Base-by-base conservation (phyloP, 768 basidiomycete genomes). In the Tylopilus felleus region DNA sequence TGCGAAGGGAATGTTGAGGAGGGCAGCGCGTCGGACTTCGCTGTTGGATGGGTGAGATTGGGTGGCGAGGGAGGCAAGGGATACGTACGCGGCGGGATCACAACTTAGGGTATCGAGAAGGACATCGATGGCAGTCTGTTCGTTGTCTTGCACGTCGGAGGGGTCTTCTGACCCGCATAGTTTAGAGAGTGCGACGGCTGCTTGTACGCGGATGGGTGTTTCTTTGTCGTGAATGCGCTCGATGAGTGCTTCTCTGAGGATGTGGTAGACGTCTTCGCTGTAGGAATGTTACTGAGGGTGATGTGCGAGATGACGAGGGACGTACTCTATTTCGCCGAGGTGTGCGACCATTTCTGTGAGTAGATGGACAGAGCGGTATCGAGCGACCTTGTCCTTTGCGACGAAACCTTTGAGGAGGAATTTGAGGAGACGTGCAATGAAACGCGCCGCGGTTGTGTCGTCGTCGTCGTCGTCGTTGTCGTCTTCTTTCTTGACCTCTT, bases 271-370 rank as follows among this genome's bases (percentile, higher is more conserved):
- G 17, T 90, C 87, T 66, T 90, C 89, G 56, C 95, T 98, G 65
- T 22, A 31, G 27, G 22, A 55, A 39, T 25, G 44, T 50, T 21
- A 49, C 14, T 1, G 12, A 5, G 21, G 2, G 25, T n/a, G 2
- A 6, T 6, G 5, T 4, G 48, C 41, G 8, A 40, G 22, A 56
- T 17, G 45, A 33, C 35, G 22, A 17, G 22, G 42, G 10, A 2
- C 87, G 50, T 65, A 97, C 94, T 95, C 92, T 52, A 98, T 79
- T 71, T 87, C 88, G 8, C 91, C 91, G 0, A 97, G 74, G 52
- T 85, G 81, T 1, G 82, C 79, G 13, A 96, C 82, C 79, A 93
- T 86, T 61, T 89, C 85, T 0, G 88, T 82, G 14, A 91, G 78
- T n/a, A 84, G 72, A 49, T 89, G 86, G 2, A 90, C 75, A 29